Conservation (phyloP, 75 land plant genomes). For the Selaginella tamariscina region DNA sequence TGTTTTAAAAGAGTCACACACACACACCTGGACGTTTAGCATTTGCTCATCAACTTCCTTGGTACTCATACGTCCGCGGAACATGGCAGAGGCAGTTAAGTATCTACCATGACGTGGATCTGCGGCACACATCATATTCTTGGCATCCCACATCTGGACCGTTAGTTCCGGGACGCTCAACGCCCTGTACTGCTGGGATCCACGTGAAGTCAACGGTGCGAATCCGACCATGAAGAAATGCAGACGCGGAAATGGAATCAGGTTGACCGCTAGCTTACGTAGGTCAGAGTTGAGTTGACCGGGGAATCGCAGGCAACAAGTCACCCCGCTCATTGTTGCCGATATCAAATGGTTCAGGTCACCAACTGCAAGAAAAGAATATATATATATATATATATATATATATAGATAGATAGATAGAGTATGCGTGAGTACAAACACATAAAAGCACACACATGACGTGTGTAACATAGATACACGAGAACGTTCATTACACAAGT, state of each 20-base stretch:
- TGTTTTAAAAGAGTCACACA: no score
- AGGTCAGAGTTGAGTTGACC: constrained; percentile 12
- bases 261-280: constrained; percentile 8
- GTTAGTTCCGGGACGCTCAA: constrained; percentile 3
- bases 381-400: not conserved
- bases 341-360: constrained; percentile 11
- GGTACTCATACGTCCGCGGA: constrained; percentile 3
- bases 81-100: constrained; percentile 8
- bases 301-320: constrained; percentile 10
- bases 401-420: not conserved
- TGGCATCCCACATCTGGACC: constrained; percentile 11
- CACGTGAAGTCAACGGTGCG: constrained; percentile 1
- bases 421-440: not conserved
- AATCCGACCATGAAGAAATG: constrained; percentile 14
- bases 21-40: constrained; percentile 9
- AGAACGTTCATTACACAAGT: no score
- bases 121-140: constrained; percentile 13
- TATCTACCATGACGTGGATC: constrained; percentile 8
- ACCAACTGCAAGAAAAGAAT: constrained; percentile 7
- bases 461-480: no score
- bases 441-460: no score
- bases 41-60: constrained; percentile 10
- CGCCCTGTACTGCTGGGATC: constrained; percentile 9
- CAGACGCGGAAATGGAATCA: constrained; percentile 11
- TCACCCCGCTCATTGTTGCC: constrained; percentile 12